Evolutionary conservation across 345 rosid species (phyloP).

Genomic region (Hypericum perforatum): DNA sequence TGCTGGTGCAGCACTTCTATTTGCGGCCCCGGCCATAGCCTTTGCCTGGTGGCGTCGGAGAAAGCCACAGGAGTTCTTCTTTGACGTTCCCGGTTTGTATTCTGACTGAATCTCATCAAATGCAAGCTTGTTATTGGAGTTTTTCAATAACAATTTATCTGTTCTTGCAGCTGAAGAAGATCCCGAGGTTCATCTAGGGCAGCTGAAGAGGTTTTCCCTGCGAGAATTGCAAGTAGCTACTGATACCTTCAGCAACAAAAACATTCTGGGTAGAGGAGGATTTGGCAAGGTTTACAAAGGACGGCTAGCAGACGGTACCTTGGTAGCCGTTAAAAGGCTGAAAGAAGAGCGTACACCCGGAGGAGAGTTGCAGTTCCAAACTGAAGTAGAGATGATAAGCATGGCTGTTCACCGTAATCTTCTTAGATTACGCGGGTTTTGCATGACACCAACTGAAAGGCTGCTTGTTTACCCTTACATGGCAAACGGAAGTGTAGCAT

Average conservation of each 20-base stretch:
- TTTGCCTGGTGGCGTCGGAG: slow-evolving; percentile 98
- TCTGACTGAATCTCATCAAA: slow-evolving; percentile 1
- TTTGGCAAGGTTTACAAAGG: slow-evolving; percentile 97
- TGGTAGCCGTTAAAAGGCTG: slow-evolving; percentile 91
- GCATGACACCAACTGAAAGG: slow-evolving; percentile 95
- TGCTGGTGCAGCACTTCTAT: slow-evolving; percentile 92
- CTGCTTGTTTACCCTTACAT: slow-evolving; percentile 93
- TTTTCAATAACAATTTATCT: neutral
- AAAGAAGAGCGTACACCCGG: slow-evolving; percentile 98
- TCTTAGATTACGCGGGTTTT: slow-evolving; percentile 78
- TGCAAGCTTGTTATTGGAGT: neutral
- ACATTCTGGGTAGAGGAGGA: slow-evolving; percentile 94
- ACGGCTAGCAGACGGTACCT: slow-evolving; percentile 79
- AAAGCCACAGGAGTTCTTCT: slow-evolving; percentile 81
- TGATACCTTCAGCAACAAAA: slow-evolving; percentile 83
- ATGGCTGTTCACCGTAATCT: slow-evolving; percentile 99
- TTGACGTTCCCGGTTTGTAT: slow-evolving; percentile 86
- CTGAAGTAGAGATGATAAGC: slow-evolving; percentile 98
- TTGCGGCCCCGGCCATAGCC: slow-evolving; percentile 96
- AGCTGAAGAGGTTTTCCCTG: slow-evolving; percentile 88
- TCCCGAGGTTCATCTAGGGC: slow-evolving; percentile 96
- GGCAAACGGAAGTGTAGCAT: slow-evolving; percentile 99
- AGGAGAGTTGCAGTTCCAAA: slow-evolving; percentile 96
- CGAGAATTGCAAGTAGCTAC: slow-evolving; percentile 95
- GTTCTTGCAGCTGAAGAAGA: slow-evolving; percentile 81